phyloP scores from a whole-genome alignment of 2,329 filamentous ascomycete species.

The Pseudogymnoascus sp. region DNA sequence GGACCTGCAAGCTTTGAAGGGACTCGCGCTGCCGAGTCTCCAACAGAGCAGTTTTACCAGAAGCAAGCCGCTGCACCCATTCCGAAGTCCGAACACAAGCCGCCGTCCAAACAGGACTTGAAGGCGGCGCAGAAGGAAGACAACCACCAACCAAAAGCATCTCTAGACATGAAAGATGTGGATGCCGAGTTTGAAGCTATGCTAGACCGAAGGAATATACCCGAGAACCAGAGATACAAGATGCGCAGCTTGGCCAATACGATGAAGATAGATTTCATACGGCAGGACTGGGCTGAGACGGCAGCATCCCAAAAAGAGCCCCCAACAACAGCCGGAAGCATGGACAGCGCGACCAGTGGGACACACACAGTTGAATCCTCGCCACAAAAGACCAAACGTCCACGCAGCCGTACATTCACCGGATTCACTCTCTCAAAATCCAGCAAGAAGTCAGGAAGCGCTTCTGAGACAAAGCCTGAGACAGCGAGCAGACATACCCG shows the following conservation, averaged over 20 bases:
- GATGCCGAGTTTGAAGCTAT: slow-evolving; percentile 52
- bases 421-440: slow-evolving; percentile 53
- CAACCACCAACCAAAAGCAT: slow-evolving; percentile 9
- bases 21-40: not conserved
- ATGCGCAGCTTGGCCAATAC: slow-evolving; percentile 84
- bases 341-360: slow-evolving; percentile 37
- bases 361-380: slow-evolving; percentile 30
- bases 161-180: slow-evolving; percentile 46
- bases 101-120: not conserved
- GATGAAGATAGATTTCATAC: slow-evolving; percentile 93
- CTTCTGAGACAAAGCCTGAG: slow-evolving; percentile 45
- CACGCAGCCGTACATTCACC: slow-evolving; percentile 71
- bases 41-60: slow-evolving; percentile 1
- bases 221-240: slow-evolving; percentile 86
- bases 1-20: not conserved
- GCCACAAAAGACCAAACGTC: slow-evolving; percentile 44
- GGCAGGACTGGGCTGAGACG: slow-evolving; percentile 73
- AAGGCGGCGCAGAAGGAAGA: not conserved
- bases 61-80: not conserved
- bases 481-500: slow-evolving; percentile 57
- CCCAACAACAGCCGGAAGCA: slow-evolving; percentile 28
- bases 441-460: slow-evolving; percentile 54
- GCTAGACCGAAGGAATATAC: slow-evolving; percentile 83
- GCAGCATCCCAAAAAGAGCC: slow-evolving; percentile 39
- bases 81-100: not conserved